Base-by-base conservation (phyloP, 2,329 filamentous ascomycete species). In the Westerdykella aurantiaca region DNA sequence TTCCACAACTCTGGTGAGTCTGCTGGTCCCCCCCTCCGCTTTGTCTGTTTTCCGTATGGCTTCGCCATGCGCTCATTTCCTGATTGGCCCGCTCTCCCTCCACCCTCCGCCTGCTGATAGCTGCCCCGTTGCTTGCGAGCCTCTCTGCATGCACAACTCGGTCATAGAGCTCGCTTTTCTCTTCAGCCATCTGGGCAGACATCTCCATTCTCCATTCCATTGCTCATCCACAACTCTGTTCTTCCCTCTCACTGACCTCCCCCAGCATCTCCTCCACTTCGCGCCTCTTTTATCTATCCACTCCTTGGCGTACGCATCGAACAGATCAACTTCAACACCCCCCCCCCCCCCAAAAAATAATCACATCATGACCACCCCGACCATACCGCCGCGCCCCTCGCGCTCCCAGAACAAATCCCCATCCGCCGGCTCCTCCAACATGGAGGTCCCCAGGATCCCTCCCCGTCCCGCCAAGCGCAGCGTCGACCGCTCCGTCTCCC, bases 401-500 rank as follows among this genome's bases (percentile, higher is more conserved):
- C 76, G 80, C 59, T 71, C 73, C 34, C 70, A 75, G 51, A 70
- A 75, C 41, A 67, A 68, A 48, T 61, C 68, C 34, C 57, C 67
- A 44, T 55, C 70, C 42, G 54, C 69, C 42, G 56, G 69, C 45
- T 55, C 69, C 45, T 57, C 69, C 37, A 66, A 68, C 42, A 67
- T 71, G 49, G 77, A 81, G 35, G 69, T 80, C 34, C 89, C 90
- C 48, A 80, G 79, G 60, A 77, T 95, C 39, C 90, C 90, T 51
- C 85, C 88, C 49, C 86, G 90, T 50, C 90, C 90, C 41, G 25
- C 25, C 4, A 64, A 63, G 43, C 83, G 83, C 63, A 77, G 72
- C 55, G 62, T 81, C 56, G 83, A 88, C 52, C 85, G 88, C 67
- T 87, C 88, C 23, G 66, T 83, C 49, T 95, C 88, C 43, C 88